phyloP scores from a whole-genome alignment of 106 monocot genomes.

The Vanilla planifolia region DNA sequence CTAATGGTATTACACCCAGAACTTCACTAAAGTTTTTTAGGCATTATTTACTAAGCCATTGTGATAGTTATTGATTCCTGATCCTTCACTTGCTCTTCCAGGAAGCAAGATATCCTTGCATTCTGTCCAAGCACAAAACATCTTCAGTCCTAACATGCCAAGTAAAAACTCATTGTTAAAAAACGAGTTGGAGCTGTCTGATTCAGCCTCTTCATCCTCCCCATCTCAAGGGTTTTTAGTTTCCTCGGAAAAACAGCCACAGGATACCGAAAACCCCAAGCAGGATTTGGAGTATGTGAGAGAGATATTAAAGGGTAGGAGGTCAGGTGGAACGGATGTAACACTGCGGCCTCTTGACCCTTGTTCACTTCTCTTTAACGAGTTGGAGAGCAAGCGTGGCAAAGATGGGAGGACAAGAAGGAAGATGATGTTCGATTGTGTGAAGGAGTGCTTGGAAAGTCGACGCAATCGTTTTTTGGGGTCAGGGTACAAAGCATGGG shows the following conservation, averaged over 20 bases:
- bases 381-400: slow-evolving; percentile 29
- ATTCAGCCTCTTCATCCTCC: slow-evolving; percentile 35
- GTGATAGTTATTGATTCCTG: background rate
- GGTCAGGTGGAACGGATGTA: background rate
- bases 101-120: slow-evolving; percentile 35
- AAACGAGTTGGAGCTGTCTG: slow-evolving; percentile 24
- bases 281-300: slow-evolving; percentile 33
- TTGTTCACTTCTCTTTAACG: slow-evolving; percentile 37
- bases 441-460: slow-evolving; percentile 48
- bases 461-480: slow-evolving; percentile 46
- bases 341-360: slow-evolving; percentile 21
- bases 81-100: background rate
- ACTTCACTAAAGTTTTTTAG: background rate
- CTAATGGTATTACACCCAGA: slow-evolving; percentile 32
- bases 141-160: background rate
- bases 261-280: background rate
- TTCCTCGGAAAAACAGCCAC: background rate
- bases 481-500: slow-evolving; percentile 51
- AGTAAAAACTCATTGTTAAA: slow-evolving; percentile 13
- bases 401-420: slow-evolving; percentile 28
- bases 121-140: slow-evolving; percentile 34
- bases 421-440: slow-evolving; percentile 69
- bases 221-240: slow-evolving; percentile 3
- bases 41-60: background rate
- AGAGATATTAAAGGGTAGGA: slow-evolving; percentile 19